A percentile compares a stretch with the other conserved stretches of the same genome.
These are phyloP conservation scores for Colletotrichum sp. DNA, from an alignment of 2,329 filamentous ascomycete species.

Conservation along the genomic window DNA sequence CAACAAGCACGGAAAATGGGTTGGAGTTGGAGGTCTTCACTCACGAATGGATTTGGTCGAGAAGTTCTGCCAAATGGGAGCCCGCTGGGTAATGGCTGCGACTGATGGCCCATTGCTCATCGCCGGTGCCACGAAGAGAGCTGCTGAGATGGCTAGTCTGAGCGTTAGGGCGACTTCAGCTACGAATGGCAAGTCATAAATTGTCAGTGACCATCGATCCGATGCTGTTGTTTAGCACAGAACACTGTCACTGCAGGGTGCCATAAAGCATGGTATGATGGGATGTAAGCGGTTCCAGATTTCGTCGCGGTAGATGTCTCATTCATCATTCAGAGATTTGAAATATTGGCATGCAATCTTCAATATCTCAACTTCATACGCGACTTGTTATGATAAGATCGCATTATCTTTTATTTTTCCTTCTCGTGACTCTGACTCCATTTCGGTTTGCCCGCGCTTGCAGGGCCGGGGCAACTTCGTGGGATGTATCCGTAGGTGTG, in stretches of 20 bases:
- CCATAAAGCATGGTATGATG: background rate
- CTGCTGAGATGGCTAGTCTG: slow-evolving; percentile 26
- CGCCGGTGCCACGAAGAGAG: slow-evolving; percentile 28
- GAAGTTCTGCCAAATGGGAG: slow-evolving; percentile 35
- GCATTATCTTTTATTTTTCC: background rate
- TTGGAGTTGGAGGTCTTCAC: slow-evolving; percentile 45
- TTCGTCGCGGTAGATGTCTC: background rate
- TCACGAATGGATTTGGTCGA: slow-evolving; percentile 42
- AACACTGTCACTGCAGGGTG: background rate
- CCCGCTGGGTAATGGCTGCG: slow-evolving; percentile 28
- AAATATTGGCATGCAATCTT: background rate
- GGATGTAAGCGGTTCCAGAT: background rate
- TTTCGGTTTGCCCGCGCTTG: background rate
- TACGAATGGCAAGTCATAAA: slow-evolving; percentile 2
- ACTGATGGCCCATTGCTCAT: slow-evolving; percentile 31
- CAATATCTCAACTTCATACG: background rate
- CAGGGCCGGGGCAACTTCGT: background rate
- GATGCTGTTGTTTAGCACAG: background rate
- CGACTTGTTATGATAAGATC: background rate
- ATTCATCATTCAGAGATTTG: background rate
- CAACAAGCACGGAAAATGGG: slow-evolving; percentile 39
- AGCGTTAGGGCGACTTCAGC: slow-evolving; percentile 11
- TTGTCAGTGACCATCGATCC: background rate
- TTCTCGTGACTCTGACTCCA: background rate
- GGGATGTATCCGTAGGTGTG: background rate